Evolutionary conservation across 257 asterid species (phyloP).

Genomic region (Solanum medicagineum): DNA sequence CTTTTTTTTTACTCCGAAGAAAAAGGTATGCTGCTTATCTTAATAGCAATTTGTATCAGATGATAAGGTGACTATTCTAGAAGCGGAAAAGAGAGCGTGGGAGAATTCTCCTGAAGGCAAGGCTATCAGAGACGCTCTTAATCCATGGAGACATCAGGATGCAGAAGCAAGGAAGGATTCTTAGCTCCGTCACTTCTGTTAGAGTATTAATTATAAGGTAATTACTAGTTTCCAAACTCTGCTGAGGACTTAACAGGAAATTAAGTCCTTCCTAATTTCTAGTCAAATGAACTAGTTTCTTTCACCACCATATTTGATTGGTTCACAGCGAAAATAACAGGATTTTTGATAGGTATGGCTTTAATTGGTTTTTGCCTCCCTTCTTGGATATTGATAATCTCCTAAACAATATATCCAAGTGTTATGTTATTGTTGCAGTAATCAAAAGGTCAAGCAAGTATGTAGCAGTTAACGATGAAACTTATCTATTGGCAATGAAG

Average conservation of each 20-base stretch:
- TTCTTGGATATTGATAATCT: neutral
- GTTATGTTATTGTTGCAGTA: neutral
- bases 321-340: neutral
- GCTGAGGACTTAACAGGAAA: neutral
- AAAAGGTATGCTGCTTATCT: neutral
- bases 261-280: neutral
- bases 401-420: neutral
- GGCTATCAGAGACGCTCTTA: conserved; percentile 79
- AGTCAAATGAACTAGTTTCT: neutral
- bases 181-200: conserved; percentile 3
- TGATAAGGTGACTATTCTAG: conserved; percentile 80
- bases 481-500: neutral
- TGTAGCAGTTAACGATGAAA: neutral
- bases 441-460: neutral
- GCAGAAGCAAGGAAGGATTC: conserved; percentile 31
- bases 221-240: neutral
- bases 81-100: conserved; percentile 79
- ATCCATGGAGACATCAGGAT: conserved; percentile 66
- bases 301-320: neutral
- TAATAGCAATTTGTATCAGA: conserved; percentile 32
- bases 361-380: neutral
- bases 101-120: conserved; percentile 80
- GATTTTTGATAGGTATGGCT: neutral
- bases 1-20: neutral
- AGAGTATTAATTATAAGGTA: neutral